These are phyloP conservation scores for Triticum monococcum DNA, from an alignment of 176 grass and related monocot species.

Conservation along the genomic window DNA sequence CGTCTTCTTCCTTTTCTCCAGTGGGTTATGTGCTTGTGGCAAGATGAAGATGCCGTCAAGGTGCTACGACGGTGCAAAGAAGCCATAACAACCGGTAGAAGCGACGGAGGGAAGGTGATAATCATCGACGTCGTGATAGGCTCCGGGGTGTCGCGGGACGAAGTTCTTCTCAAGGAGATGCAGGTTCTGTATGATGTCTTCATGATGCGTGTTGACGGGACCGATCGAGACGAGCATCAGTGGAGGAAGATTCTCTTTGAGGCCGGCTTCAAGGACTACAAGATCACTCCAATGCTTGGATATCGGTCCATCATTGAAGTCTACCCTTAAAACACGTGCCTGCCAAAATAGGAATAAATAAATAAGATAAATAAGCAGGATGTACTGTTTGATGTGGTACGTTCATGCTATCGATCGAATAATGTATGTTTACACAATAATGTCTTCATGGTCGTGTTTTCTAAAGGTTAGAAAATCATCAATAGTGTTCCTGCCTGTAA, in stretches of 20 bases:
- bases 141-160: not conserved
- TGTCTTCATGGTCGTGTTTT: too few species aligned
- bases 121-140: not conserved
- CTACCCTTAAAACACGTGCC: not conserved
- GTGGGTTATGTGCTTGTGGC: not conserved
- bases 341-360: not conserved
- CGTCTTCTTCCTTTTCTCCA: not conserved
- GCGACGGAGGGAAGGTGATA: not conserved
- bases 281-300: not conserved
- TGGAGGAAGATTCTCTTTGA: not conserved
- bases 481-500: too few species aligned
- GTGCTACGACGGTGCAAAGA: not conserved
- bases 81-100: not conserved
- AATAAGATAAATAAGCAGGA: not conserved
- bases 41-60: not conserved
- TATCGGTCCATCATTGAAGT: not conserved
- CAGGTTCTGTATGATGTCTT: not conserved
- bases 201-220: not conserved
- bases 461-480: too few species aligned
- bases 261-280: not conserved
- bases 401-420: too few species aligned
- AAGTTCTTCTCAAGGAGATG: not conserved
- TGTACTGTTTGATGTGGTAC: not conserved
- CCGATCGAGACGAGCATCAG: not conserved
- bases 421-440: too few species aligned